These are phyloP conservation scores for Dryadomyces quercivorus DNA, from an alignment of 2,329 filamentous ascomycete species.

Conservation along the genomic window DNA sequence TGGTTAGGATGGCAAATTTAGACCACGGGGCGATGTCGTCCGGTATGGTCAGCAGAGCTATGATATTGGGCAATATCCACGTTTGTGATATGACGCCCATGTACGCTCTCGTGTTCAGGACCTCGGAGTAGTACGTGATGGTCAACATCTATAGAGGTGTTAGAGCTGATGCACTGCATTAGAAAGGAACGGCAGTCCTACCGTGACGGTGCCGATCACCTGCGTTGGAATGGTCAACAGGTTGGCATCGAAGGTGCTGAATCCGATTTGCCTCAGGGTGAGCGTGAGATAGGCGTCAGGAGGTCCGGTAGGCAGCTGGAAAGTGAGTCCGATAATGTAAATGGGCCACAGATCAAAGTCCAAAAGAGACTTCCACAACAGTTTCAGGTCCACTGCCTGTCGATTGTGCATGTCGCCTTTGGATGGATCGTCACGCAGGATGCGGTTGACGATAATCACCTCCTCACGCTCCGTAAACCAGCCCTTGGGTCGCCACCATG, in stretches of 20 bases:
- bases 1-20: conserved; percentile 35
- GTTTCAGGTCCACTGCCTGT: conserved; percentile 35
- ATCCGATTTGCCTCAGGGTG: conserved; percentile 43
- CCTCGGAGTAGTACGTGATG: conserved; percentile 33
- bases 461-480: conserved; percentile 14
- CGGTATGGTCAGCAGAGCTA: conserved; percentile 33
- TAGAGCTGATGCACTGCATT: conserved; percentile 25
- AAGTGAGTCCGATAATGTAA: conserved; percentile 39
- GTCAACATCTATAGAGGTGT: conserved; percentile 36
- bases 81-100: conserved; percentile 27
- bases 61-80: conserved; percentile 31
- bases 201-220: conserved; percentile 23
- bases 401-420: conserved; percentile 51
- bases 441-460: conserved; percentile 47
- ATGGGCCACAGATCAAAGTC: conserved; percentile 28
- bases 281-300: conserved; percentile 46
- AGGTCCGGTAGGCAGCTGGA: conserved; percentile 38
- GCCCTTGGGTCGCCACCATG: no score
- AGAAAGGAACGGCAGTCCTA: no score
- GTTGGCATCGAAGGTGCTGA: conserved; percentile 47
- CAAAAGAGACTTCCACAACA: conserved; percentile 37
- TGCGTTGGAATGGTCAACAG: conserved; percentile 43
- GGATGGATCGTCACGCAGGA: conserved; percentile 45
- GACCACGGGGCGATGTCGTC: conserved; percentile 30
- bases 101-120: conserved; percentile 28